These are phyloP conservation scores for Parachaetomium inaequale DNA, from an alignment of 495 filamentous ascomycete species.

Conservation along the genomic window DNA sequence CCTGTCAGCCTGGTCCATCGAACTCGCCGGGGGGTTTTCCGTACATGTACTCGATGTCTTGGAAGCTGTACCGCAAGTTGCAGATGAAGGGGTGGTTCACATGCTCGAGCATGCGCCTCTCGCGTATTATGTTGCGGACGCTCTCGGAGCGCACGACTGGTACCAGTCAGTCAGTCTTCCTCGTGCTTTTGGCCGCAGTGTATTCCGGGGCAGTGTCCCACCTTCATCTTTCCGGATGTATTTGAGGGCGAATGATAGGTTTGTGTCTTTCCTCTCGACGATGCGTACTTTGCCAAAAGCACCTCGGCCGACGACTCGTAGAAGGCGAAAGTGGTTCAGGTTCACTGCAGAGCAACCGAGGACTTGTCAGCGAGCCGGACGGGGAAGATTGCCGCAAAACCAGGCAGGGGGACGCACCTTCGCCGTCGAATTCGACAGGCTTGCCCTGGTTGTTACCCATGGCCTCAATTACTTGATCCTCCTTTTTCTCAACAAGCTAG, in stretches of 20 bases:
- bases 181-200: neutral
- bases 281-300: conserved; percentile 98
- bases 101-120: conserved; percentile 95
- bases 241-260: conserved; percentile 86
- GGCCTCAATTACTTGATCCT: conserved; percentile 11
- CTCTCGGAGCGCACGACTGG: conserved; percentile 95
- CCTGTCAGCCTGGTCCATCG: conserved; percentile 18
- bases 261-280: conserved; percentile 94
- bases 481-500: neutral
- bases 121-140: conserved; percentile 95
- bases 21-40: conserved; percentile 29
- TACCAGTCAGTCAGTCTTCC: conserved; percentile 9
- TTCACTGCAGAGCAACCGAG: conserved; percentile 58
- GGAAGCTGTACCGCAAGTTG: conserved; percentile 97
- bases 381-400: neutral
- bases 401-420: conserved; percentile 53
- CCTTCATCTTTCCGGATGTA: conserved; percentile 99
- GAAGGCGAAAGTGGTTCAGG: conserved; percentile 92
- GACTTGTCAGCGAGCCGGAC: neutral
- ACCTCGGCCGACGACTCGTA: conserved; percentile 94
- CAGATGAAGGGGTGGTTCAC: conserved; percentile 97
- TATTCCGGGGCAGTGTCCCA: conserved; percentile 38
- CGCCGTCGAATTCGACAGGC: conserved; percentile 84
- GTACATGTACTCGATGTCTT: conserved; percentile 98
- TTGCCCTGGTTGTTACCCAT: conserved; percentile 98